Evolutionary conservation across 768 basidiomycete genomes (phyloP).

Genomic region (Tulasnella sp.): DNA sequence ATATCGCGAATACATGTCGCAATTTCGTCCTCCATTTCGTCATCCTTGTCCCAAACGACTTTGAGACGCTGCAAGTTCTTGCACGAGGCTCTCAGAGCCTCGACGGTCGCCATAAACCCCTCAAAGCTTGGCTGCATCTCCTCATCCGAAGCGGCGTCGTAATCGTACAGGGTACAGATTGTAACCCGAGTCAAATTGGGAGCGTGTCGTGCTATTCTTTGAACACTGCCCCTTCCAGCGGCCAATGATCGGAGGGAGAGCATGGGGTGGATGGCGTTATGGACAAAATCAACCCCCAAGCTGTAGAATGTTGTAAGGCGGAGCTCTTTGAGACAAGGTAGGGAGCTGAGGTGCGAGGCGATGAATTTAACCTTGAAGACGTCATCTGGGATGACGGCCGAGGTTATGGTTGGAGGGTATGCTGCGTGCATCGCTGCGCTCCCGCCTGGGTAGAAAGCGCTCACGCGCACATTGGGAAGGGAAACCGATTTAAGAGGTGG

Average conservation of each 20-base stretch:
- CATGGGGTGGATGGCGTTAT: background rate
- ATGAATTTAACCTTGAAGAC: background rate
- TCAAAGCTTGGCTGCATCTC: background rate
- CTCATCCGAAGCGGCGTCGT: background rate
- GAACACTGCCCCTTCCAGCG: background rate
- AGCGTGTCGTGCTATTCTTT: background rate
- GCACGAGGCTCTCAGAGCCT: background rate
- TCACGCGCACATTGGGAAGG: background rate
- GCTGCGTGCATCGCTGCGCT: background rate
- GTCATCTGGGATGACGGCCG: background rate
- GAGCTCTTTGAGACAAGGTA: background rate
- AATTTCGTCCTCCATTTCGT: background rate
- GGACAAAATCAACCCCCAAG: background rate
- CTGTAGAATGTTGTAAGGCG: background rate
- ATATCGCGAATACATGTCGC: background rate
- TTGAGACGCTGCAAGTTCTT: background rate
- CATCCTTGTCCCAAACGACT: background rate
- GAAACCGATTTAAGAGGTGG: background rate
- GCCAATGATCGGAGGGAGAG: background rate
- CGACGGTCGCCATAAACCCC: background rate
- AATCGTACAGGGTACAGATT: background rate
- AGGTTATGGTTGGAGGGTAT: background rate
- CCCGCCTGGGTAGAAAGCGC: background rate
- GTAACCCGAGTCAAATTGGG: background rate
- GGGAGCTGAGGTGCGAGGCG: background rate